phyloP scores from a whole-genome alignment of 2,329 filamentous ascomycete species.

The Aspergillus novoparasiticus region DNA sequence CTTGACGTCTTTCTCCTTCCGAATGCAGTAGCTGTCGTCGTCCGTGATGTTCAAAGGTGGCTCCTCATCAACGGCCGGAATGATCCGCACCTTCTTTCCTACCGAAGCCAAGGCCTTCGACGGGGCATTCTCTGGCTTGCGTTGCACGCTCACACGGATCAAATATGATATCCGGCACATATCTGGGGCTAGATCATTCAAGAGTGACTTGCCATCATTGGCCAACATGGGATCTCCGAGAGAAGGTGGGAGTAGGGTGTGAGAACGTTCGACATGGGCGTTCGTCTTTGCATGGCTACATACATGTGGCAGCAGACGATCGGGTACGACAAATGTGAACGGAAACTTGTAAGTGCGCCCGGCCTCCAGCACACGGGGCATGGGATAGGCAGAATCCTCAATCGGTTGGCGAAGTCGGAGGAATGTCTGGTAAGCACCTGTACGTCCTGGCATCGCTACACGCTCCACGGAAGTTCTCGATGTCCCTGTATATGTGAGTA shows the following conservation, averaged over 20 bases:
- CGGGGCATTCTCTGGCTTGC: conserved; percentile 12
- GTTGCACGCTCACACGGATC: conserved; percentile 51
- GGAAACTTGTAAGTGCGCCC: conserved; percentile 60
- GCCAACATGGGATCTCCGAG: conserved; percentile 61
- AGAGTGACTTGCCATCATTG: conserved; percentile 50
- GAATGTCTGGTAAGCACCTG: conserved; percentile 62
- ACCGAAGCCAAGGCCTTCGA: conserved; percentile 52
- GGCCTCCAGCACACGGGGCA: conserved; percentile 56
- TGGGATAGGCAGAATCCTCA: conserved; percentile 54
- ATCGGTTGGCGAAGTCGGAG: conserved; percentile 65
- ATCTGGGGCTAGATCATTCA: conserved; percentile 65
- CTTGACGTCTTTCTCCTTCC: conserved; percentile 61
- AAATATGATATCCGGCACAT: conserved; percentile 64
- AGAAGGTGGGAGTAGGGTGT: conserved; percentile 63
- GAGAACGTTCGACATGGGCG: conserved; percentile 55
- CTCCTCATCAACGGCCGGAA: conserved; percentile 61
- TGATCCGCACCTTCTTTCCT: conserved; percentile 59
- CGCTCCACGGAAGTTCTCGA: conserved; percentile 59
- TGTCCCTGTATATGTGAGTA: conserved; percentile 44
- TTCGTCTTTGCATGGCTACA: conserved; percentile 59
- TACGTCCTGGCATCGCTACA: conserved; percentile 55
- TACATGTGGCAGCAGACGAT: conserved; percentile 60
- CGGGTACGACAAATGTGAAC: conserved; percentile 66
- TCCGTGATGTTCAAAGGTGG: conserved; percentile 59
- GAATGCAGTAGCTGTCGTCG: conserved; percentile 53